Evolutionary conservation across 2,329 filamentous ascomycete species (phyloP).

Genomic region (Teratosphaeriaceae sp.): DNA sequence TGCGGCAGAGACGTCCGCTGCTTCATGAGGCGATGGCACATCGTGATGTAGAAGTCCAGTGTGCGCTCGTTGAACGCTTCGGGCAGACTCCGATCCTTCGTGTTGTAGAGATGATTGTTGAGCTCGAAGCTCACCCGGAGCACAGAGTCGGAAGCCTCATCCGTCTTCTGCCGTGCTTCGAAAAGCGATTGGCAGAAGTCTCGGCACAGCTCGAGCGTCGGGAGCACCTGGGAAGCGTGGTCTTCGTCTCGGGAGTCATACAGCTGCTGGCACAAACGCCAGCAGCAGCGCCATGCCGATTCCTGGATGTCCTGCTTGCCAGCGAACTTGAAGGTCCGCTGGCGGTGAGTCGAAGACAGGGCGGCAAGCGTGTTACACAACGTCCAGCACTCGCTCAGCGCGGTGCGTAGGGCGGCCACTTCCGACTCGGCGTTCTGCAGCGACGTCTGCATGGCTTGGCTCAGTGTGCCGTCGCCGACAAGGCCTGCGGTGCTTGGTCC

Average conservation of each 20-base stretch:
- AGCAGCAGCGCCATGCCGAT: slow-evolving; percentile 88
- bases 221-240: slow-evolving; percentile 59
- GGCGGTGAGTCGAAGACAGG: slow-evolving; percentile 75
- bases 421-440: slow-evolving; percentile 52
- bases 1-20: slow-evolving; percentile 70
- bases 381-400: slow-evolving; percentile 86
- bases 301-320: slow-evolving; percentile 72
- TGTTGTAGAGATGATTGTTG: slow-evolving; percentile 92
- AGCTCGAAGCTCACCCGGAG: slow-evolving; percentile 89
- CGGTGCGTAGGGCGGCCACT: slow-evolving; percentile 62
- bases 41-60: slow-evolving; percentile 86
- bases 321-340: slow-evolving; percentile 69
- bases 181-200: slow-evolving; percentile 91
- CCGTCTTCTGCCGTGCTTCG: slow-evolving; percentile 70
- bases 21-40: slow-evolving; percentile 96
- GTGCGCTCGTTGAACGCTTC: slow-evolving; percentile 85
- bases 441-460: slow-evolving; percentile 45
- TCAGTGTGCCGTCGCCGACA: slow-evolving; percentile 33
- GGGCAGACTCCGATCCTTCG: slow-evolving; percentile 75
- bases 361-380: slow-evolving; percentile 85
- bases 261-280: slow-evolving; percentile 83
- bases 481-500: slow-evolving; percentile 28
- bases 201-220: slow-evolving; percentile 78
- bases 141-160: slow-evolving; percentile 78
- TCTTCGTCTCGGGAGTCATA: slow-evolving; percentile 75